Evolutionary conservation across 495 filamentous ascomycete species (phyloP).

Genomic region (Penicillium goetzii): DNA sequence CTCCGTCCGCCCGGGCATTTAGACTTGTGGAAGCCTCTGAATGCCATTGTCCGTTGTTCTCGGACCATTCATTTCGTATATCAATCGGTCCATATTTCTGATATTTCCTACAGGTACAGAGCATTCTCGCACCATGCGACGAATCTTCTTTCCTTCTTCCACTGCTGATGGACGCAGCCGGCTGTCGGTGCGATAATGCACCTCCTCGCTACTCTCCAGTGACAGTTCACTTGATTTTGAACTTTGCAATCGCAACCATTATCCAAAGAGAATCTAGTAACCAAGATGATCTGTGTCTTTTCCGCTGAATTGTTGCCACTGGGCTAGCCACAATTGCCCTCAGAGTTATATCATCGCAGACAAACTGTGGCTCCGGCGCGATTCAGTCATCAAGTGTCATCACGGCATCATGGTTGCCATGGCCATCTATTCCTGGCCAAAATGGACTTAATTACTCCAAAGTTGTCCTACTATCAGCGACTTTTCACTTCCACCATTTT

Average conservation of each 20-base stretch:
- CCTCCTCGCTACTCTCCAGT: background rate
- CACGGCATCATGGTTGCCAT: constrained; percentile 16
- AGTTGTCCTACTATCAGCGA: background rate
- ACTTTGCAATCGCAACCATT: background rate
- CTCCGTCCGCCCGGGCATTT: background rate
- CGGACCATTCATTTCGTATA: background rate
- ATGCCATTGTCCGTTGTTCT: background rate
- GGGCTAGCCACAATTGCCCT: constrained; percentile 16
- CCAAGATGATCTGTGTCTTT: background rate
- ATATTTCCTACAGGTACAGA: background rate
- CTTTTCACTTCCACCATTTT: background rate
- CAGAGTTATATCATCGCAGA: constrained; percentile 23
- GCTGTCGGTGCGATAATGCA: background rate
- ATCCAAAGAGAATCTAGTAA: background rate
- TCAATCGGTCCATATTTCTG: background rate
- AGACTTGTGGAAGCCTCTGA: background rate
- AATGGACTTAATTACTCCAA: background rate
- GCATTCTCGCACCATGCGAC: background rate
- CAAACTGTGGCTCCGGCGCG: background rate
- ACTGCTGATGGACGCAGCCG: background rate
- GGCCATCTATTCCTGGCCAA: background rate
- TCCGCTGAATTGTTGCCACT: constrained; percentile 5
- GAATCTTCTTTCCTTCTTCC: background rate
- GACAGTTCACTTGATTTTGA: background rate
- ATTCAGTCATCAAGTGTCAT: constrained; percentile 25